Evolutionary conservation across 2,329 filamentous ascomycete species (phyloP), one percentile per base, ranked within the genome.

Genomic region (Dryadomyces quercivorus): DNA sequence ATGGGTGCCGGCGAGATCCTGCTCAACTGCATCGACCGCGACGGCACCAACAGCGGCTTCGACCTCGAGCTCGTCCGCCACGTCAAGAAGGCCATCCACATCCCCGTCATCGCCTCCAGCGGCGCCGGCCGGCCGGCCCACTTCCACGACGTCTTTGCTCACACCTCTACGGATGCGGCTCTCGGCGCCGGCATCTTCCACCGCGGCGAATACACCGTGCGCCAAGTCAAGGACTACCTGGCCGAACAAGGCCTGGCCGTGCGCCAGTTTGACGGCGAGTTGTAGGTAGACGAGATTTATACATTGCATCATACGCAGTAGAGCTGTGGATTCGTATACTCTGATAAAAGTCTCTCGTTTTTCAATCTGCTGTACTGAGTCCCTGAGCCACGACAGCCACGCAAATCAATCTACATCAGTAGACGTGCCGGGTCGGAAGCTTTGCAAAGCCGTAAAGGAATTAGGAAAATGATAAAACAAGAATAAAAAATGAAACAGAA

Each of bases 141-240:
- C 70, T 98, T 98, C 66, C 78, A 82, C 52, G 87, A 97, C 66
- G 93, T 97, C 1, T 98, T 98, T 69, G 74, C 80, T 55, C 75
- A 86, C 71, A 97, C 93, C 9, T 75, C 76, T 16, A 92, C 92
- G 3, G 93, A 98, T 74, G 93, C 93, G 51, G 93, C 93, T 31
- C 72, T 98, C 57, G 93, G 93, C 3, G 93, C 93, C 9, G 93
- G 93, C 53, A 98, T 98, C 85, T 98, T 98, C 70, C 93, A 98
- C 72, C 76, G 93, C 50, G 88, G 86, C 42, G 92, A 98, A 72
- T 98, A 92, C 69, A 95, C 91, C 0, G 92, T 98, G 16, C 84
- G 83, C 67, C 84, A 97, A 64, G 93, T 98, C 50, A 98, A 98
- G 71, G 85, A 94, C 56, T 80, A 87, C 64, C 69, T 98, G 56